phyloP scores from a whole-genome alignment of 345 rosid genomes.

The Citrus mangshanensis region DNA sequence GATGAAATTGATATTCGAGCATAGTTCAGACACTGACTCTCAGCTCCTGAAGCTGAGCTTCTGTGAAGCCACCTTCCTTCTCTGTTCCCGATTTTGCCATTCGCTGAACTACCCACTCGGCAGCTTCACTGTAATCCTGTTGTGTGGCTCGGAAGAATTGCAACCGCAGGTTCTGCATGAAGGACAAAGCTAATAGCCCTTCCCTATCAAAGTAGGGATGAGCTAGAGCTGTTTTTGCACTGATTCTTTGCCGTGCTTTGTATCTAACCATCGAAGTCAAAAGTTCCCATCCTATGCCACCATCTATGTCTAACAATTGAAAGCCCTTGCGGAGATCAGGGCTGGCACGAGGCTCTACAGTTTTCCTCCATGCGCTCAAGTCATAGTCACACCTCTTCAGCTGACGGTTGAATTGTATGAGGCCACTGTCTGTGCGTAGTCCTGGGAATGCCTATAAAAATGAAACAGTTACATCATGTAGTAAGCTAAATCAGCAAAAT shows the following conservation, averaged over 20 bases:
- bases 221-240: conserved; percentile 86
- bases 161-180: conserved; percentile 83
- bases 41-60: conserved; percentile 86
- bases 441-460: conserved; percentile 69
- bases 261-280: conserved; percentile 84
- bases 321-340: conserved; percentile 75
- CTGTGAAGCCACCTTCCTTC: conserved; percentile 93
- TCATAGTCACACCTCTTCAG: conserved; percentile 90
- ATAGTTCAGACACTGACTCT: conserved; percentile 41
- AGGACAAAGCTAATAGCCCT: conserved; percentile 68
- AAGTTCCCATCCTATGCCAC: conserved; percentile 95
- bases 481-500: neutral
- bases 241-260: conserved; percentile 86
- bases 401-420: conserved; percentile 93
- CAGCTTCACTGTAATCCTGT: conserved; percentile 88
- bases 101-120: conserved; percentile 64
- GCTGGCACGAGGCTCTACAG: conserved; percentile 80
- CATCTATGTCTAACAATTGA: conserved; percentile 74
- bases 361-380: conserved; percentile 75
- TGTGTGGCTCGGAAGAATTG: conserved; percentile 77
- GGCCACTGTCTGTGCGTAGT: conserved; percentile 73
- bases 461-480: neutral
- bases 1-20: neutral
- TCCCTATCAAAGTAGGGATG: conserved; percentile 82
- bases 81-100: conserved; percentile 94